These are phyloP conservation scores for Papiliotrema fonsecae DNA, from an alignment of 1,284 basidiomycete species.

Conservation along the genomic window DNA sequence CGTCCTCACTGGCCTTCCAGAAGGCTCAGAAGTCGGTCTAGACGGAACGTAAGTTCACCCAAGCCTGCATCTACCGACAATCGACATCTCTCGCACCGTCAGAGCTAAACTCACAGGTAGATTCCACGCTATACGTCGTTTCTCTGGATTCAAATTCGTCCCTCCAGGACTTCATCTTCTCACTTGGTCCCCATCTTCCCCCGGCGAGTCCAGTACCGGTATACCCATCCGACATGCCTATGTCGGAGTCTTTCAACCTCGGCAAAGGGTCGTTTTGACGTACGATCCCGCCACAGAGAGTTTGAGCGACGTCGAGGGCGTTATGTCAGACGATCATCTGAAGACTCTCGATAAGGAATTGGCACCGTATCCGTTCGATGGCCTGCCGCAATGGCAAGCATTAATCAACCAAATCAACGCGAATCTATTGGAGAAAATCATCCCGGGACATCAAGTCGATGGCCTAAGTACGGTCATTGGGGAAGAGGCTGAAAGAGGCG, in stretches of 20 bases:
- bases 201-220: slow-evolving; percentile 4
- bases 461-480: slow-evolving; percentile 34
- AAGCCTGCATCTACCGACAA: background rate
- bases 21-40: slow-evolving; percentile 41
- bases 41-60: slow-evolving; percentile 40
- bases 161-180: slow-evolving; percentile 46
- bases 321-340: slow-evolving; percentile 45
- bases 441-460: slow-evolving; percentile 28
- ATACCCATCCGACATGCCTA: slow-evolving; percentile 32
- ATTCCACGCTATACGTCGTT: slow-evolving; percentile 28
- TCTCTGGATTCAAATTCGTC: slow-evolving; percentile 45
- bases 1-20: slow-evolving; percentile 37
- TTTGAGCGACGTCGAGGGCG: slow-evolving; percentile 9
- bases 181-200: slow-evolving; percentile 27
- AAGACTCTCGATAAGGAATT: slow-evolving; percentile 43
- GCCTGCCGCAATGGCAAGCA: slow-evolving; percentile 35
- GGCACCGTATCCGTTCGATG: slow-evolving; percentile 47
- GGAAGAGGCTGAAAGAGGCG: slow-evolving; percentile 10
- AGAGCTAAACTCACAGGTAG: slow-evolving; percentile 16
- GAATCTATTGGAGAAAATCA: slow-evolving; percentile 36
- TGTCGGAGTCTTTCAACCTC: slow-evolving; percentile 19
- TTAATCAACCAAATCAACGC: slow-evolving; percentile 31
- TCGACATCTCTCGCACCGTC: too few relatives aligned
- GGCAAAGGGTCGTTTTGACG: slow-evolving; percentile 27
- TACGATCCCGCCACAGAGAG: slow-evolving; percentile 27